Base-by-base conservation (phyloP, 371 early-diverging fungal genomes). In the Apophysomyces variabilis region DNA sequence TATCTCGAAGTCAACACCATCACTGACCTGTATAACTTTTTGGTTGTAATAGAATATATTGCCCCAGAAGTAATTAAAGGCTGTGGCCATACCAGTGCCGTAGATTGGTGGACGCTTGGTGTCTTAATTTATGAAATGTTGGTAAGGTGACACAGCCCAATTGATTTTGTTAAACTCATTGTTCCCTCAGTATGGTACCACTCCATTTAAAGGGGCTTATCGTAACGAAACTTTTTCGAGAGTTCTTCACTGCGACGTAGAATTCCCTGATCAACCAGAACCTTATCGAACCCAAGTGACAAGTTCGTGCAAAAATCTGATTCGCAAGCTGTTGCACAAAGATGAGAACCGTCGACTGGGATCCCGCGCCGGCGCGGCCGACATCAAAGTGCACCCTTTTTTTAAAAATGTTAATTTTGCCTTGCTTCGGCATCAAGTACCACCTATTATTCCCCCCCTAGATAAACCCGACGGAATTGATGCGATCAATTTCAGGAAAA, bases 81-180 rank as follows among this genome's bases (percentile, higher is more conserved):
- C 21, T 82, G 86, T 64, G 98, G 98, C 12, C 98, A 99, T 79
- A 95, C 98, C 11, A 90, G 88, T 70, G 88, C 92, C 0, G 97
- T 96, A 7, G 99, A 99, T 80, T 97, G 99, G 95, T 99, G 99
- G 99, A 96, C 98, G 8, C 75, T 99, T n/a, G 99, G 99, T 13
- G 95, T 99, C 36, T 79, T 99, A 38, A 89, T 99, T 16, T 99
- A 94, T 74, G 99, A 99, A 79, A 96, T 99, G 96, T 84, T 98
- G 76, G 91, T 90, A 80, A 74, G 76, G 62, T 32, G 6, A 59
- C 45, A 14, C 36, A 32, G 38, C n/a, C 14, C 21, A 14, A 0
- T 4, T 64, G 58, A 12, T 35, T 21, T 35, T 13, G 21, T 45
- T 12, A 37, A 21, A 16, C 54, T 50, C 21, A 21, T 50, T 21